phyloP scores from a whole-genome alignment of 305 asterid species.

The Fraxinus ornus region DNA sequence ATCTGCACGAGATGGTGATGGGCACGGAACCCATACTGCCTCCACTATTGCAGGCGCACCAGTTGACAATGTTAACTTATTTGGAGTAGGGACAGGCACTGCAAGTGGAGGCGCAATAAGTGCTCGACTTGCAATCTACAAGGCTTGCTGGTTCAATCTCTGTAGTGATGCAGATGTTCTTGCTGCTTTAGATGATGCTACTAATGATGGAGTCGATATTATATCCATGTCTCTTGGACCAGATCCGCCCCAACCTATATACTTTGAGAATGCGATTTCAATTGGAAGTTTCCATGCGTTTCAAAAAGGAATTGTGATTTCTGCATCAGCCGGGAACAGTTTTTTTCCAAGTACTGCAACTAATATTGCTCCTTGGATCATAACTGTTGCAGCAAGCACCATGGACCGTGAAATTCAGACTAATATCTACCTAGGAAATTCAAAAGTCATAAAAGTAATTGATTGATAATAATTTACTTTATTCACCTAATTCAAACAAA shows the following conservation, averaged over 20 bases:
- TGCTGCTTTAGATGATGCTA: conserved; percentile 56
- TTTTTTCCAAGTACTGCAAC: conserved; percentile 5
- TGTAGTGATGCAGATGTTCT: conserved; percentile 50
- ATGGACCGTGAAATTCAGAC: conserved; percentile 48
- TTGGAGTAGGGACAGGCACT: conserved; percentile 48
- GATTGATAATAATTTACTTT: conserved; percentile 15
- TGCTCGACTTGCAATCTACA: conserved; percentile 56
- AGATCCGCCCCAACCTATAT: conserved; percentile 31
- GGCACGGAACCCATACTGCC: conserved; percentile 63
- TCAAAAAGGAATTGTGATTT: conserved; percentile 41
- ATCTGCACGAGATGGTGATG: conserved; percentile 51
- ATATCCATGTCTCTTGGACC: conserved; percentile 50
- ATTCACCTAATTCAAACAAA: neutral
- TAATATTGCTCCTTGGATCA: conserved; percentile 44
- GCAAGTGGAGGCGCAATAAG: conserved; percentile 60
- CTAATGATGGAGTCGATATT: conserved; percentile 48
- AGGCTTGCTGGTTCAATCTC: conserved; percentile 51
- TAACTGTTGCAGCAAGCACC: conserved; percentile 61
- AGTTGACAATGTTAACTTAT: conserved; percentile 37
- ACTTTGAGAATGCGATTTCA: conserved; percentile 33
- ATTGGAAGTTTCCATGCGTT: conserved; percentile 56
- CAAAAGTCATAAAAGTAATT: conserved; percentile 39
- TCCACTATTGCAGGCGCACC: conserved; percentile 52
- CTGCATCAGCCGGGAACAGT: conserved; percentile 54
- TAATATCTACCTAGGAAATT: conserved; percentile 42